Evolutionary conservation across 371 early-diverging fungal species (phyloP).

Genomic region (Mucor lusitanicus): DNA sequence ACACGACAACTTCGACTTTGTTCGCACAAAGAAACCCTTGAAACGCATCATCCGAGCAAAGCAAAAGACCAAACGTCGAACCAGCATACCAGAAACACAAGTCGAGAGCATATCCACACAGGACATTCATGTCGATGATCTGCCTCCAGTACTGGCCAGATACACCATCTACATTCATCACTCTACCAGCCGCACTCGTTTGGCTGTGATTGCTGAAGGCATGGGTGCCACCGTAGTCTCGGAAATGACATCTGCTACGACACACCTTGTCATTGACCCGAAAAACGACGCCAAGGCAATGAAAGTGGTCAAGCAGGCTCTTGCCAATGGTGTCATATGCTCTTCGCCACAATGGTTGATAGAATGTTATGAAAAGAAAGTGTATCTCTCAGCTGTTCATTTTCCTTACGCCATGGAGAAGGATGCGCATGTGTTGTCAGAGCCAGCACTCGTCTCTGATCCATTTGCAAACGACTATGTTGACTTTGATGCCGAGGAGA

Average conservation of each 20-base stretch:
- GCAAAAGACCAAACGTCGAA: neutral
- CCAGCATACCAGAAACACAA: neutral
- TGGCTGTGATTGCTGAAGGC: neutral
- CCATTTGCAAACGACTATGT: neutral
- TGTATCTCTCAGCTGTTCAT: neutral
- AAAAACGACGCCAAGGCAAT: neutral
- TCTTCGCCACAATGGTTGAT: neutral
- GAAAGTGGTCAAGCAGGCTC: neutral
- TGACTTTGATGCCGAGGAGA: slow-evolving; percentile 2
- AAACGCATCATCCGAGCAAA: neutral
- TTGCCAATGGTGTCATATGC: neutral
- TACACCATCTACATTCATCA: neutral
- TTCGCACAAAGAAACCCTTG: neutral
- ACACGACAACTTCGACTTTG: neutral
- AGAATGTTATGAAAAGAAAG: neutral
- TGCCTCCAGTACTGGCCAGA: neutral
- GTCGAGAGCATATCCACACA: neutral
- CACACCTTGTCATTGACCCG: neutral
- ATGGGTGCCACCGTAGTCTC: neutral
- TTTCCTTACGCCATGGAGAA: neutral
- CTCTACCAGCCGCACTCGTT: neutral
- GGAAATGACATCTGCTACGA: neutral
- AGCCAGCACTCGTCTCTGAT: neutral
- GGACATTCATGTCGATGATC: neutral
- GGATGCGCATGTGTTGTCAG: neutral